phyloP scores from a whole-genome alignment of 2,329 filamentous ascomycete genomes.

The Epicoccum nigrum region DNA sequence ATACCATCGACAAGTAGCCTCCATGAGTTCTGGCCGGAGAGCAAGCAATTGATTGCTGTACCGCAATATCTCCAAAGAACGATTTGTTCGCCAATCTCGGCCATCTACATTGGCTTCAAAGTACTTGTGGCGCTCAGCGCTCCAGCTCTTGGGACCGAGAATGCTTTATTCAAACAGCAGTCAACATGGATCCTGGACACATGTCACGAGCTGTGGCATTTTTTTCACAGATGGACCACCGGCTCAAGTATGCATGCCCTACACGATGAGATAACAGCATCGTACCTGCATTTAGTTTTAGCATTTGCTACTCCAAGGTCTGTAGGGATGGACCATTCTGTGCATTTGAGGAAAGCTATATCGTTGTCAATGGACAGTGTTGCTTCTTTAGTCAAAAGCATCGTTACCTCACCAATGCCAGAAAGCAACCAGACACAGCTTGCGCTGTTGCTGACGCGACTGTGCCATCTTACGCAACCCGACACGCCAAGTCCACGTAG shows the following conservation, averaged over 20 bases:
- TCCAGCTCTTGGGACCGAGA: neutral
- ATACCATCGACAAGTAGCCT: slow-evolving; percentile 51
- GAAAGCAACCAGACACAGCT: slow-evolving; percentile 32
- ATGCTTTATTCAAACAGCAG: slow-evolving; percentile 22
- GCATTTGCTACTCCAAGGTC: slow-evolving; percentile 15
- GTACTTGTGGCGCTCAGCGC: slow-evolving; percentile 29
- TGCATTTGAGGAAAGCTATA: slow-evolving; percentile 29
- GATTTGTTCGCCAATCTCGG: slow-evolving; percentile 31
- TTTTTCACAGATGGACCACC: slow-evolving; percentile 30
- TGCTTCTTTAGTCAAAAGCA: slow-evolving; percentile 26
- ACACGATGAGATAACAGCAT: slow-evolving; percentile 26
- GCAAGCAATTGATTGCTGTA: slow-evolving; percentile 49
- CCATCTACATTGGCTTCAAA: slow-evolving; percentile 35
- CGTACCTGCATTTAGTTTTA: slow-evolving; percentile 36
- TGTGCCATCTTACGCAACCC: slow-evolving; percentile 15
- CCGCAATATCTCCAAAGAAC: slow-evolving; percentile 48
- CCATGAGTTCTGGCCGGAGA: slow-evolving; percentile 46
- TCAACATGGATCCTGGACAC: slow-evolving; percentile 37
- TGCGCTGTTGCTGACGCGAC: slow-evolving; percentile 29
- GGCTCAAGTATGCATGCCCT: slow-evolving; percentile 15
- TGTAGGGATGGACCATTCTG: slow-evolving; percentile 8
- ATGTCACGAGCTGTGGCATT: slow-evolving; percentile 32
- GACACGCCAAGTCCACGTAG: neutral
- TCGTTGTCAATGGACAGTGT: slow-evolving; percentile 27
- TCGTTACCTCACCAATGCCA: slow-evolving; percentile 21